Conservation (phyloP, 179 eudicot species). For the Silene vulgaris region DNA sequence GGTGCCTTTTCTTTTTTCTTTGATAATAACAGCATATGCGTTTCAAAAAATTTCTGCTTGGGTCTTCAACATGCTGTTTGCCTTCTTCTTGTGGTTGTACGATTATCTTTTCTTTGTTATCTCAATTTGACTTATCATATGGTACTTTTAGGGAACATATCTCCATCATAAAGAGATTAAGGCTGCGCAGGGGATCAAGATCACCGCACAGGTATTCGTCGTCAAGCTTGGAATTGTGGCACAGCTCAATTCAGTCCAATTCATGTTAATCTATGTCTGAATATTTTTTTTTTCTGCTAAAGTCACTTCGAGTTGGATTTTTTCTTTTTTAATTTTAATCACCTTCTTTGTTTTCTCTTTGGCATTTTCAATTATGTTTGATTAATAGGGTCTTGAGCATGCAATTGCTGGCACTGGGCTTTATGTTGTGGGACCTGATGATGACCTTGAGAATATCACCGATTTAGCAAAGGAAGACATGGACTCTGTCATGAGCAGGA, state of each 20-base stretch:
- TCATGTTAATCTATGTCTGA: background rate
- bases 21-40: background rate
- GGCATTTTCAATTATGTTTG: background rate
- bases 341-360: background rate
- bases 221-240: background rate
- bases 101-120: background rate
- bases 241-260: background rate
- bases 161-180: constrained; percentile 84
- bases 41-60: background rate
- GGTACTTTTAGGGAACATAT: constrained; percentile 59
- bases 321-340: background rate
- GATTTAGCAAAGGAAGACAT: constrained; percentile 74
- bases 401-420: constrained; percentile 84
- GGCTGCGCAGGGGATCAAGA: constrained; percentile 99
- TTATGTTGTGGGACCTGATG: constrained; percentile 78
- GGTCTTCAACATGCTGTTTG: background rate
- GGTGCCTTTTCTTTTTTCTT: background rate
- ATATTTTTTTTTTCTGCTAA: background rate
- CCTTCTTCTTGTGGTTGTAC: background rate
- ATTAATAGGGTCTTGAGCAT: constrained; percentile 84
- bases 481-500: constrained; percentile 71
- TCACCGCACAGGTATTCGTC: constrained; percentile 70
- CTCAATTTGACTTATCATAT: background rate
- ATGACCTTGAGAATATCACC: constrained; percentile 68
- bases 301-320: background rate